Conservation (phyloP, 2,329 filamentous ascomycete species). For the Corynespora cassiicola region DNA sequence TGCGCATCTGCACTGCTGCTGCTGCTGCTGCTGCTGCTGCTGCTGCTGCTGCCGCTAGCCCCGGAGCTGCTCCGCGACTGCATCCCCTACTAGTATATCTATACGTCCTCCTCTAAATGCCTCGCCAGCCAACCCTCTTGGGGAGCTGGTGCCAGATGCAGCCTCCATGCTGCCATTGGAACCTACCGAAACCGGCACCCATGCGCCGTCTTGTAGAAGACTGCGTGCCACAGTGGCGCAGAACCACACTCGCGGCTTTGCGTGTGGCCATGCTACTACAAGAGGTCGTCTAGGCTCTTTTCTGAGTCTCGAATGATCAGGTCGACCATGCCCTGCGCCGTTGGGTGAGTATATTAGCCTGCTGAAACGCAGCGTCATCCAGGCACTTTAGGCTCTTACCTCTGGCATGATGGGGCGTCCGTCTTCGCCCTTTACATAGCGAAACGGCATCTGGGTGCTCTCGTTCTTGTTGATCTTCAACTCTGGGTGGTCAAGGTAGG, state of each 20-base stretch:
- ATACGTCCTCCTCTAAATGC: conserved; percentile 1
- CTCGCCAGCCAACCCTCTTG: conserved; percentile 14
- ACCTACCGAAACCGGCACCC: conserved; percentile 21
- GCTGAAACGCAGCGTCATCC: conserved; percentile 16
- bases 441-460: conserved; percentile 96
- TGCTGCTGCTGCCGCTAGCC: conserved; percentile 4
- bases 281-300: conserved; percentile 86
- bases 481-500: conserved; percentile 87
- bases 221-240: conserved; percentile 48
- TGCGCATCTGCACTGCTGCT: conserved; percentile 6
- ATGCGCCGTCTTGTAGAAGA: conserved; percentile 26
- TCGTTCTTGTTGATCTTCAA: conserved; percentile 90
- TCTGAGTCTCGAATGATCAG: conserved; percentile 93
- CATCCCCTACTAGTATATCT: not conserved
- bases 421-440: conserved; percentile 80
- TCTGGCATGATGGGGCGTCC: conserved; percentile 90
- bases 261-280: conserved; percentile 58
- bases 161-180: conserved; percentile 8
- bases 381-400: conserved; percentile 58
- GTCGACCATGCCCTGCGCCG: conserved; percentile 83
- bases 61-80: conserved; percentile 1
- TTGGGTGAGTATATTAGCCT: conserved; percentile 27
- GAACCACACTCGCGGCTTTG: conserved; percentile 15
- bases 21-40: conserved; percentile 7
- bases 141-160: conserved; percentile 24